These are phyloP conservation scores for Tuctoria greenei DNA, from an alignment of 176 grass and related monocot species.

Conservation along the genomic window DNA sequence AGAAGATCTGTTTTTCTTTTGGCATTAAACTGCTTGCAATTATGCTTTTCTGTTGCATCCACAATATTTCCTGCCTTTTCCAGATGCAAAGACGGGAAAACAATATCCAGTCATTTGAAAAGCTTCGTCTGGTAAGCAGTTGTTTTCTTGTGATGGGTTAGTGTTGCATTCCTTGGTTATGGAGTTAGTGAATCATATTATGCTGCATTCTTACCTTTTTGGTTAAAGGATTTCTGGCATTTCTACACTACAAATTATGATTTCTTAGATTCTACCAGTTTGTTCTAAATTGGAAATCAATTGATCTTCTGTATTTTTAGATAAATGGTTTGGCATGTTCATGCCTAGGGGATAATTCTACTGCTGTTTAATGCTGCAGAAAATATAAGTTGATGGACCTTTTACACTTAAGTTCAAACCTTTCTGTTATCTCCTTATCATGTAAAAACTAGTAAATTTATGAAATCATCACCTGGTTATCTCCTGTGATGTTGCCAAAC, in stretches of 20 bases:
- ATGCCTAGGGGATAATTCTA: not conserved
- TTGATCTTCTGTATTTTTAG: constrained; percentile 11
- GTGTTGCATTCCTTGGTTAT: not conserved
- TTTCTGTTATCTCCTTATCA: constrained; percentile 14
- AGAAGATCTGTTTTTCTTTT: not conserved
- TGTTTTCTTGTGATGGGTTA: constrained; percentile 2
- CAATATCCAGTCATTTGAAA: constrained; percentile 92
- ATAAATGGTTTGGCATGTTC: constrained; percentile 3
- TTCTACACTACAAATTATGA: not conserved
- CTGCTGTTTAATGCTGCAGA: not conserved
- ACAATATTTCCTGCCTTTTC: constrained; percentile 36
- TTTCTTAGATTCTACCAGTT: not conserved
- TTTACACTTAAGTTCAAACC: not conserved
- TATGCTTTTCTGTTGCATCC: constrained; percentile 1
- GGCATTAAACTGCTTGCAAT: not conserved
- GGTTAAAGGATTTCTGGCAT: not conserved
- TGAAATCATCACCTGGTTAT: constrained; percentile 19
- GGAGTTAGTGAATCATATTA: not conserved
- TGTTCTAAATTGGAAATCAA: not conserved
- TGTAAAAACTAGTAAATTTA: constrained; percentile 4
- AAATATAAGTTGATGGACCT: not conserved
- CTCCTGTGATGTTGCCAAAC: not conserved
- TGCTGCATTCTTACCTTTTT: not conserved
- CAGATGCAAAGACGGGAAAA: constrained; percentile 99
- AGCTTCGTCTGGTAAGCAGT: constrained; percentile 71